Conservation (phyloP, 176 grass and related monocot species). For the sorghum (Sorghum bicolor) region DNA sequence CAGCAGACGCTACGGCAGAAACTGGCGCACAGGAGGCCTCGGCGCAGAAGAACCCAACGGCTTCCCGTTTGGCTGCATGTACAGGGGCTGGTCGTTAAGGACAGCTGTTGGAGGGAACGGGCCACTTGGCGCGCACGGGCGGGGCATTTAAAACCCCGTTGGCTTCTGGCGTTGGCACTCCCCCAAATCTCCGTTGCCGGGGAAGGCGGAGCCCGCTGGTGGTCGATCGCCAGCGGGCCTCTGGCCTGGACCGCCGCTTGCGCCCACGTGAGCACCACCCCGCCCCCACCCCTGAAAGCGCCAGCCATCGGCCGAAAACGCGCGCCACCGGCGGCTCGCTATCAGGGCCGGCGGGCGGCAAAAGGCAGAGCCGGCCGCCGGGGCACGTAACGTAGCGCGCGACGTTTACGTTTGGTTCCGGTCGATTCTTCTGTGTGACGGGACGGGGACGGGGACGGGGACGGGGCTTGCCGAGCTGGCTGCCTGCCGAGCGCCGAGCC, state of each 20-base stretch:
- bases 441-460: no score
- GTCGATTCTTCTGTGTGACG: background rate
- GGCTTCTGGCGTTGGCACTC: background rate
- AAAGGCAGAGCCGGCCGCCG: background rate
- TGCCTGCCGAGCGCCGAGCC: no score
- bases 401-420: background rate
- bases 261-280: slow-evolving; percentile 8
- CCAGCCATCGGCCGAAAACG: background rate
- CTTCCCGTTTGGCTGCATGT: background rate
- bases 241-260: background rate
- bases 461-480: no score
- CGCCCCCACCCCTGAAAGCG: background rate
- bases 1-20: background rate
- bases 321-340: background rate
- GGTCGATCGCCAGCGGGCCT: background rate
- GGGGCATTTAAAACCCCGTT: no score
- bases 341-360: background rate
- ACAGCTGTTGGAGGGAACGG: background rate
- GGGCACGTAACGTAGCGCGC: background rate
- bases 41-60: slow-evolving; percentile 3
- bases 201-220: background rate
- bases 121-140: no score
- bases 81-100: background rate
- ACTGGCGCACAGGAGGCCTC: background rate
- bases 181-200: slow-evolving; percentile 21